phyloP scores from a whole-genome alignment of 2,329 filamentous ascomycete genomes.

The Diaporthe eres region DNA sequence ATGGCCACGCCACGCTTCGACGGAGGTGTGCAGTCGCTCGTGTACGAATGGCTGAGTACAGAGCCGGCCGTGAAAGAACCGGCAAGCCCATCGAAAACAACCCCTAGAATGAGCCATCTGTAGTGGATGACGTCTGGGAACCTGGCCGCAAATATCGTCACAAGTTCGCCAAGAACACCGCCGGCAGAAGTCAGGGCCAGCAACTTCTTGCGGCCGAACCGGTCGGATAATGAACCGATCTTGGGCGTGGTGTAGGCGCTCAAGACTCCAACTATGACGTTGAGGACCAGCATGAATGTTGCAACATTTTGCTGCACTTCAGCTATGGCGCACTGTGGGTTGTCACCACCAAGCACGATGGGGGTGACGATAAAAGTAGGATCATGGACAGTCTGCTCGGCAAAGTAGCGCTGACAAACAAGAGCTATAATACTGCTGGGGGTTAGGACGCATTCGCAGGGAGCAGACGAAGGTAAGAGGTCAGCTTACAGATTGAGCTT shows the following conservation, averaged over 20 bases:
- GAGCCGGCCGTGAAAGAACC: slow-evolving; percentile 91
- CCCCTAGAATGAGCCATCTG: slow-evolving; percentile 83
- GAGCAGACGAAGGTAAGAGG: background rate
- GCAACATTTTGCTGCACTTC: slow-evolving; percentile 84
- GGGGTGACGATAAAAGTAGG: slow-evolving; percentile 74
- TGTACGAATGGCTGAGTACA: slow-evolving; percentile 85
- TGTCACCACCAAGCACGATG: slow-evolving; percentile 76
- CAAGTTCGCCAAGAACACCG: slow-evolving; percentile 79
- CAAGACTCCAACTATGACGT: slow-evolving; percentile 80
- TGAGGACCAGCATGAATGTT: slow-evolving; percentile 83
- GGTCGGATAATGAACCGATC: slow-evolving; percentile 87
- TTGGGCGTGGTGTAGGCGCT: slow-evolving; percentile 87
- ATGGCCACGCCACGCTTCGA: slow-evolving; percentile 86
- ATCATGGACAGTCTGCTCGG: slow-evolving; percentile 72
- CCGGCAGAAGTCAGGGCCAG: slow-evolving; percentile 82
- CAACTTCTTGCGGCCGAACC: slow-evolving; percentile 83
- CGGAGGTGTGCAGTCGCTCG: slow-evolving; percentile 88
- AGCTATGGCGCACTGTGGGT: slow-evolving; percentile 84
- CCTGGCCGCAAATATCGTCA: slow-evolving; percentile 83
- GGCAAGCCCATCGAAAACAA: slow-evolving; percentile 83
- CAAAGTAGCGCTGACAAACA: slow-evolving; percentile 86
- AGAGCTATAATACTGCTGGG: slow-evolving; percentile 77
- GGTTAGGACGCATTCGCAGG: slow-evolving; percentile 8
- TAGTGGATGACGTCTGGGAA: slow-evolving; percentile 82
- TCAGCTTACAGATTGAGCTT: slow-evolving; percentile 80